Evolutionary conservation across 2,329 filamentous ascomycete genomes (phyloP).

Genomic region (Phaeophleospora eucalypticola): DNA sequence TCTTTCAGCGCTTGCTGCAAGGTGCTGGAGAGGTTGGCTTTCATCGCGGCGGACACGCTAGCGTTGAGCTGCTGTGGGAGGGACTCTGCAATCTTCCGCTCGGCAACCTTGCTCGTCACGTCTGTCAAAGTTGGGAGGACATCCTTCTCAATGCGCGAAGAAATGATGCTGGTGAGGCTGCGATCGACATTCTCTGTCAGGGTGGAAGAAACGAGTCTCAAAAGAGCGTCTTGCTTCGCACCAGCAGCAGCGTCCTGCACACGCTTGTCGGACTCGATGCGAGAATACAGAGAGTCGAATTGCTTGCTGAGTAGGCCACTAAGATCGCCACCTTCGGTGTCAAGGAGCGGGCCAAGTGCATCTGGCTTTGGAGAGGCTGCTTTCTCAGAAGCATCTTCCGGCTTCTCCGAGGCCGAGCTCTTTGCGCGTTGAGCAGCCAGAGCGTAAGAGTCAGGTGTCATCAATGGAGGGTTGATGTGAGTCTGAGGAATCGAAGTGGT

Average conservation of each 20-base stretch:
- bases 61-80: slow-evolving; percentile 64
- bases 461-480: slow-evolving; percentile 30
- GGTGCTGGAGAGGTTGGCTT: slow-evolving; percentile 62
- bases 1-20: slow-evolving; percentile 67
- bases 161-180: slow-evolving; percentile 72
- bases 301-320: slow-evolving; percentile 39
- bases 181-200: slow-evolving; percentile 69
- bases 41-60: slow-evolving; percentile 68
- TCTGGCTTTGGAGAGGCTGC: slow-evolving; percentile 13
- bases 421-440: slow-evolving; percentile 27
- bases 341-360: slow-evolving; percentile 10
- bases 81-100: slow-evolving; percentile 65
- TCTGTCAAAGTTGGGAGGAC: slow-evolving; percentile 72
- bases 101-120: slow-evolving; percentile 63
- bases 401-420: slow-evolving; percentile 12
- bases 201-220: slow-evolving; percentile 64
- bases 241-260: slow-evolving; percentile 59
- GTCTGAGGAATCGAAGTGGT: slow-evolving; percentile 21
- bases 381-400: slow-evolving; percentile 19
- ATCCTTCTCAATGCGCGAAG: slow-evolving; percentile 67
- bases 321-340: slow-evolving; percentile 11
- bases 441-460: slow-evolving; percentile 39
- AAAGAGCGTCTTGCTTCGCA: slow-evolving; percentile 65
- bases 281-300: slow-evolving; percentile 54
- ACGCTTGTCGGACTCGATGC: slow-evolving; percentile 66